Percentiles rank a stretch among this genome's conserved stretches.
These are phyloP conservation scores for Xanthoconium separans DNA, from an alignment of 1,284 basidiomycete species.

Conservation along the genomic window DNA sequence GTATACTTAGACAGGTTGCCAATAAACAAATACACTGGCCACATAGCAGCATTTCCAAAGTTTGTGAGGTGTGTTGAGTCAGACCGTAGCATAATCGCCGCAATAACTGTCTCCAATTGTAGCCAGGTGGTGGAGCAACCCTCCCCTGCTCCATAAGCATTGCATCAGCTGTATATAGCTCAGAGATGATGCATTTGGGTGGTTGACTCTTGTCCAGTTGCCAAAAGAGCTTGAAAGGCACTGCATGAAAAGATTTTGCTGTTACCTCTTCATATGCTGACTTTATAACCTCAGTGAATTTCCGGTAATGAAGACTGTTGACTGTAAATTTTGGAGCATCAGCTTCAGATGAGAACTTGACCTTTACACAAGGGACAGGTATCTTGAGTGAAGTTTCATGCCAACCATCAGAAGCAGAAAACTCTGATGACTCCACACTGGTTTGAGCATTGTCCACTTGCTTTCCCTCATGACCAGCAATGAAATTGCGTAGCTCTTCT, in stretches of 20 bases:
- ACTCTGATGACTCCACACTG: background rate
- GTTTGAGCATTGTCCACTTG: conserved; percentile 13
- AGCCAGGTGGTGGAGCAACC: conserved; percentile 16
- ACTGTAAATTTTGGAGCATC: conserved; percentile 9
- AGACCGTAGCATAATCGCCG: conserved; percentile 34
- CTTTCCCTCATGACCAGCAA: conserved; percentile 7
- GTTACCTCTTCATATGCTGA: conserved; percentile 9
- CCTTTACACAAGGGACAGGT: conserved; percentile 19
- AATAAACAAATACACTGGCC: conserved; percentile 36
- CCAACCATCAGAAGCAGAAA: conserved; percentile 24
- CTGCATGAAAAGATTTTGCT: conserved; percentile 18
- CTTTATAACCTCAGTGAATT: conserved; percentile 19
- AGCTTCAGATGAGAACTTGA: background rate
- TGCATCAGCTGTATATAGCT: conserved; percentile 34
- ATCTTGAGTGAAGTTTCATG: conserved; percentile 22
- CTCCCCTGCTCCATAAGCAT: conserved; percentile 29
- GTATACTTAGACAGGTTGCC: conserved; percentile 37
- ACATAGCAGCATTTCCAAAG: conserved; percentile 33
- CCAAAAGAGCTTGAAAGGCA: conserved; percentile 27
- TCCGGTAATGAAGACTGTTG: conserved; percentile 13
- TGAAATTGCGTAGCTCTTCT: conserved; percentile 20
- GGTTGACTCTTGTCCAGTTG: conserved; percentile 1
- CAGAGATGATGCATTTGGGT: conserved; percentile 26
- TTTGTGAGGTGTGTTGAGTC: conserved; percentile 34
- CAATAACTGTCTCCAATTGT: conserved; percentile 24